Evolutionary conservation across 495 filamentous ascomycete species (phyloP), one percentile per base, ranked within the genome.

Genomic region (Penicillium simplicissimum): DNA sequence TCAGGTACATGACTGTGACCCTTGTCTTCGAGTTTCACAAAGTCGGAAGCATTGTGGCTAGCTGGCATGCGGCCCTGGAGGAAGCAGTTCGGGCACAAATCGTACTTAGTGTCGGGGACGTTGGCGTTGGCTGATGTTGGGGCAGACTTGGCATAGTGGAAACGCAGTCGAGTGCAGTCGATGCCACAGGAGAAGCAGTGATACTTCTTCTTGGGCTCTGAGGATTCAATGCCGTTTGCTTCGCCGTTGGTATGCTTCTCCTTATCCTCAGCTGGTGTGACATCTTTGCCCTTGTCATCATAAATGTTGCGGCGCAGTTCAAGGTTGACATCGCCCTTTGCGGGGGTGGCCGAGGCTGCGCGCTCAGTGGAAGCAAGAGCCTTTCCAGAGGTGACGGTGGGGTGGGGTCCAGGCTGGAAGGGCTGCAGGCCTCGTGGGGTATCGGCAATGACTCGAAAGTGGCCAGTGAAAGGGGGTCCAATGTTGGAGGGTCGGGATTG

Each of bases 241-340:
- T 93, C 90, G 36, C 93, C 93, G 64, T 96, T 96, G 3, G 89
- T 83, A 63, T 92, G 82, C 69, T 89, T 89, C 33, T 84, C 68
- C 68, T 86, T 85, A 28, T 81, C 85, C 34, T 82, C 82, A 31
- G 76, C 78, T n/a, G 80, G 70, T 5, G 83, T 85, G 28, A 89
- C 83, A 62, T 92, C 91, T 76, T 94, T 96, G 56, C 92, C 93
- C 62, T 89, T 94, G 52, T 91, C 83, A 62, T 98, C 96, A 74
- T 97, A 98, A 59, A 97, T 90, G 70, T 96, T 97, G 52, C 96
- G 92, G 45, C 92, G 90, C 59, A 97, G 86, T 70, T 96, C 91
- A 36, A 97, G 82, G 72, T 93, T 96, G 54, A 91, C 79, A 63
- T 96, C 92, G 17, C 85, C 79, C 75, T 95, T 97, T 42, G 85